Evolutionary conservation across 805 yeast genomes (phyloP), one percentile per base, ranked within the genome.

Genomic region (Sugiyamaella lignohabitans): DNA sequence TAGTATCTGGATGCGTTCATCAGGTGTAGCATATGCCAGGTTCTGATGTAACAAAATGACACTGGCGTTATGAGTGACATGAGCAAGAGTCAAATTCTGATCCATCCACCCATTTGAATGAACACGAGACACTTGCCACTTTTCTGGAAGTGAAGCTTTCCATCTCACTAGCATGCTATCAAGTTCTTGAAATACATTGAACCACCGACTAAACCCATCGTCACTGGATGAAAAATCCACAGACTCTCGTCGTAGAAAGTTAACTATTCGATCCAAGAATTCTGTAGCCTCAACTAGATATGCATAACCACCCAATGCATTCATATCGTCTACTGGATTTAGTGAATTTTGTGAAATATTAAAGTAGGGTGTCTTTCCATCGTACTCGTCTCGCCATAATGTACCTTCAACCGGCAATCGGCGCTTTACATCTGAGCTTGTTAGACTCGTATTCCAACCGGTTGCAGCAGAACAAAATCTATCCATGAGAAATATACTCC

Each of bases 391-490:
- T 2, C 40, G 21, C 38, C 43, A 48, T n/a, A 43, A 37, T 10
- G 39, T 38, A 5, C 53, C 53, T 18, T 48, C 51, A 16, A 50
- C 34, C 2, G 53, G 53, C 18, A 50, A 41, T 35, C 50, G 20
- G 11, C 53, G 41, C 29, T 38, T 19, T 18, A 48, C 38, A 32
- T 48, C 53, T 6, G 32, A 38, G 20, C 40, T 41, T 17, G 46
- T 48, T 42, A 50, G 39, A 27, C 53, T 50, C 1, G 49, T 50
- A 34, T 48, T 48, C 53, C 53, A 50, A 10, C 53, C 53, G 8
- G 53, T 48, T 3, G 49, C 22, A 1, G 42, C 51, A n/a, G 51
- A 50, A 35, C 53, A 50, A 29, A 50, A 50, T 29, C 51, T 4
- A 37, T 50, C 53, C 43, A 50, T 34, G 19, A 42, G 23, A 38